These are phyloP conservation scores for Periconia sp. DNA, from an alignment of 2,329 filamentous ascomycete genomes.

Conservation along the genomic window DNA sequence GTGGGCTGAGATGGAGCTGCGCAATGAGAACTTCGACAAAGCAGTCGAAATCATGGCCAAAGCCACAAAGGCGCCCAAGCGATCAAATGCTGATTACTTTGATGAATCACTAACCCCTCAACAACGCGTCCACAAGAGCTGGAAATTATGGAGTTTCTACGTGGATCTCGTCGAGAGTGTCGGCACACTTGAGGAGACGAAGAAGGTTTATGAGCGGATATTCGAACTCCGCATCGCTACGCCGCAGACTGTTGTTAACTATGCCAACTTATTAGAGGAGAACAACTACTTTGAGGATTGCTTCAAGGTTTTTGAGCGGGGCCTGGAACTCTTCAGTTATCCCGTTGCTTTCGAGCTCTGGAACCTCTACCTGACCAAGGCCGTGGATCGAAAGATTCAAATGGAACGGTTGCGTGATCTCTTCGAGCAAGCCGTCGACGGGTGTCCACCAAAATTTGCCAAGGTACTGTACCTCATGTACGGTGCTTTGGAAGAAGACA, in stretches of 20 bases:
- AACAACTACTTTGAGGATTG: constrained; percentile 95
- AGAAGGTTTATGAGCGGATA: constrained; percentile 92
- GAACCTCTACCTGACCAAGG: constrained; percentile 98
- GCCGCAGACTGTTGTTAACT: constrained; percentile 97
- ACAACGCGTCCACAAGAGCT: constrained; percentile 96
- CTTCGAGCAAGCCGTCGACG: constrained; percentile 95
- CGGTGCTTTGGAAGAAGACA: constrained; percentile 92
- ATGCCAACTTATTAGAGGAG: constrained; percentile 92
- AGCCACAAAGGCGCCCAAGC: constrained; percentile 92
- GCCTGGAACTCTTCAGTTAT: constrained; percentile 96
- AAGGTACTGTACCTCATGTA: constrained; percentile 98
- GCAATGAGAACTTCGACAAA: constrained; percentile 93
- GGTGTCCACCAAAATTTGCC: constrained; percentile 91
- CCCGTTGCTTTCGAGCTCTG: constrained; percentile 97
- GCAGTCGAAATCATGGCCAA: constrained; percentile 96
- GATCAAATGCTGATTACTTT: constrained; percentile 98
- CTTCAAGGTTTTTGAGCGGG: constrained; percentile 96
- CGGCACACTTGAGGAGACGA: constrained; percentile 85
- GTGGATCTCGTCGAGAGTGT: constrained; percentile 97
- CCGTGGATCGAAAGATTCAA: constrained; percentile 91
- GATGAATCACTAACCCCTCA: constrained; percentile 92
- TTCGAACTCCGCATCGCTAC: constrained; percentile 98
- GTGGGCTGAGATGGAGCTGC: constrained; percentile 97
- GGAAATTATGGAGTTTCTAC: constrained; percentile 99
- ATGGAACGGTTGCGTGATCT: constrained; percentile 93